Evolutionary conservation across 768 basidiomycete genomes (phyloP).

Genomic region (Brasilioporus rufonigricans): DNA sequence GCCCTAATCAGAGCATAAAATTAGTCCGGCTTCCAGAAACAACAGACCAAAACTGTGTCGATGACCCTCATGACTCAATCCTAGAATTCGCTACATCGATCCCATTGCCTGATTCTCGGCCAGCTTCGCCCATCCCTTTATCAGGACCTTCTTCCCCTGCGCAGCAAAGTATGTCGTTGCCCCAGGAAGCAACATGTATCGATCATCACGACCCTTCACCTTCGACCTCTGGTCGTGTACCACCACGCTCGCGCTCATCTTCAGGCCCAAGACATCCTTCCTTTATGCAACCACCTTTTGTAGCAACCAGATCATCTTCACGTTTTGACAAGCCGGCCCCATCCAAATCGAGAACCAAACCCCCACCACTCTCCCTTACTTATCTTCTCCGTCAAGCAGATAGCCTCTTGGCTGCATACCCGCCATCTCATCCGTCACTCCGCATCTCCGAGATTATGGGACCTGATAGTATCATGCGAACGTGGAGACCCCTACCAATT

Average conservation of each 20-base stretch:
- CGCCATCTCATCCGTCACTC: slow-evolving; percentile 58
- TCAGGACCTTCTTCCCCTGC: not conserved
- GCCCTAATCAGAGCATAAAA: not conserved
- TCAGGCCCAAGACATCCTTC: not conserved
- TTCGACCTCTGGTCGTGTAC: too few relatives aligned
- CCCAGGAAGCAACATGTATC: not conserved
- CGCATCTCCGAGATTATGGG: slow-evolving; percentile 64
- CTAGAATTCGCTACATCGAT: slow-evolving; percentile 16
- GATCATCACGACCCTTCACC: not conserved
- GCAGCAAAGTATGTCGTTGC: not conserved
- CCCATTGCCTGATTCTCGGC: slow-evolving; percentile 20
- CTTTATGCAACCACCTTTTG: not conserved
- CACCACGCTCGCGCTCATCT: slow-evolving; percentile 9
- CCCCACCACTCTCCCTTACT: slow-evolving; percentile 40
- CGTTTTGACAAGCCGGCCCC: not conserved
- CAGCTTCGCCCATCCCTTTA: slow-evolving; percentile 9
- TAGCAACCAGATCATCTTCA: not conserved
- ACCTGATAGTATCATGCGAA: slow-evolving; percentile 71
- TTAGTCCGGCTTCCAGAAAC: not conserved
- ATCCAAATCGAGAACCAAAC: slow-evolving; percentile 14
- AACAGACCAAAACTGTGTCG: not conserved
- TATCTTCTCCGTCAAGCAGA: slow-evolving; percentile 58
- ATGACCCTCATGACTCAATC: not conserved
- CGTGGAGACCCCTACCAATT: slow-evolving; percentile 50
- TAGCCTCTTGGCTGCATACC: slow-evolving; percentile 53